phyloP scores from a whole-genome alignment of 352 stramenopile species.

The Phytopythium ostracodes region DNA sequence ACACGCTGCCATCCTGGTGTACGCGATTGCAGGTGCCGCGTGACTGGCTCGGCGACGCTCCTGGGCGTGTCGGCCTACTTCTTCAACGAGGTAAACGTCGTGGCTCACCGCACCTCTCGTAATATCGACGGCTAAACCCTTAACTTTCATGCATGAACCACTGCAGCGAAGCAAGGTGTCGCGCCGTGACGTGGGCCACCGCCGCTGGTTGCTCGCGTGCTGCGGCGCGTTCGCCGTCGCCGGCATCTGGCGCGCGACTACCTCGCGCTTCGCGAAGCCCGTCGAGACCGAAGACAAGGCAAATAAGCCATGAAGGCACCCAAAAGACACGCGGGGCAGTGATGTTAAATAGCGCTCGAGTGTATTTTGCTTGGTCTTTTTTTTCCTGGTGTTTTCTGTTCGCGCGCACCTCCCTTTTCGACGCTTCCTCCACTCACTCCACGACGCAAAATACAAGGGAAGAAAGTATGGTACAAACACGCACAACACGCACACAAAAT shows the following conservation, averaged over 20 bases:
- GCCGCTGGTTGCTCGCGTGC: conserved; percentile 54
- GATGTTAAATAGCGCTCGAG: conserved; percentile 34
- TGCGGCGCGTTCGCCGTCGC: conserved; percentile 40
- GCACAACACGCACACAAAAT: conserved; percentile 22
- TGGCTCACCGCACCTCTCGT: too few relatives aligned
- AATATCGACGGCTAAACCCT: background rate
- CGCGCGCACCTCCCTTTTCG: conserved; percentile 9
- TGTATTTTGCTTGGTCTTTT: conserved; percentile 17
- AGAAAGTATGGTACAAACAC: conserved; percentile 41
- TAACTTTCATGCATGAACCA: background rate
- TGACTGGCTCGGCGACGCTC: conserved; percentile 52
- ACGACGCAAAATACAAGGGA: conserved; percentile 1
- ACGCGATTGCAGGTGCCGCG: conserved; percentile 34
- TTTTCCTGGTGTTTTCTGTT: background rate
- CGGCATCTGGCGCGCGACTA: conserved; percentile 49
- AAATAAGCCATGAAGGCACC: conserved; percentile 5
- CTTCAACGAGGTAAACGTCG: conserved; percentile 36
- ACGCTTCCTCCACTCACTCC: conserved; percentile 1
- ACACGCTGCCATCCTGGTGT: background rate
- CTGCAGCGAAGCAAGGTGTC: conserved; percentile 39
- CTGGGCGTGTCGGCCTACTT: conserved; percentile 53
- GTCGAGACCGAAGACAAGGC: background rate
- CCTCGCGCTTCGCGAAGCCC: conserved; percentile 28
- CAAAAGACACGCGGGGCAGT: conserved; percentile 2
- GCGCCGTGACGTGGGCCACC: conserved; percentile 35